Conservation (phyloP, 2,329 filamentous ascomycete genomes). For the Nemania diffusa region DNA sequence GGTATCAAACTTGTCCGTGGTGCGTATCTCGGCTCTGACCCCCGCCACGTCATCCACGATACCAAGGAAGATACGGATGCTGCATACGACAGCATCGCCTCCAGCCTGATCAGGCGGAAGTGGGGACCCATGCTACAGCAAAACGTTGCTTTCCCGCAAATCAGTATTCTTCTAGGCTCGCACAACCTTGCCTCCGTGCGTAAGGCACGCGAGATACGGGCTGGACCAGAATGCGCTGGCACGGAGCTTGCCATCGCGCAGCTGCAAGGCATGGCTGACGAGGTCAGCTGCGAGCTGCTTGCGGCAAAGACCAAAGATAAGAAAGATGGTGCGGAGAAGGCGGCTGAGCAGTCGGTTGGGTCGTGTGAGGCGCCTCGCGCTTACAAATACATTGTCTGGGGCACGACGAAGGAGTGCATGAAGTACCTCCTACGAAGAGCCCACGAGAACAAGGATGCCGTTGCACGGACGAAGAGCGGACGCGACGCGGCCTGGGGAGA, state of each 20-base stretch:
- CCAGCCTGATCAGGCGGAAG: constrained; percentile 71
- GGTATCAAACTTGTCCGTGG: constrained; percentile 82
- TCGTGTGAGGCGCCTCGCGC: constrained; percentile 50
- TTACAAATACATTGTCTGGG: constrained; percentile 78
- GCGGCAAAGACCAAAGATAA: constrained; percentile 32
- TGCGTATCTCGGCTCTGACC: constrained; percentile 77
- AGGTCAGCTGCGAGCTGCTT: constrained; percentile 76
- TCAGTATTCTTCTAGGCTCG: constrained; percentile 78
- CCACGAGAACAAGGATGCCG: constrained; percentile 79
- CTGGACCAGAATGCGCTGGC: constrained; percentile 53
- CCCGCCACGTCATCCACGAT: constrained; percentile 75
- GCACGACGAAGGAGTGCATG: constrained; percentile 81
- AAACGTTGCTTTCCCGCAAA: constrained; percentile 61
- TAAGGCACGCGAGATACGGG: constrained; percentile 63
- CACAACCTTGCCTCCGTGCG: constrained; percentile 82
- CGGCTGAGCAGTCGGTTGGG: constrained; percentile 2
- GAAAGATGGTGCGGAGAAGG: not conserved
- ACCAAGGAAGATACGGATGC: constrained; percentile 77
- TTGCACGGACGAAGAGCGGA: constrained; percentile 69
- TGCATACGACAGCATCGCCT: constrained; percentile 77
- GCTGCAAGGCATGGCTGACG: constrained; percentile 95
- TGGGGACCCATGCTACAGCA: constrained; percentile 67
- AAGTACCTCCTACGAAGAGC: constrained; percentile 81
- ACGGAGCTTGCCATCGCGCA: constrained; percentile 74
- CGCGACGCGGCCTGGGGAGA: constrained; percentile 72